Percentiles rank a stretch among this genome's conserved stretches.
Conservation (phyloP, 306 rosid genomes). For the Ziziphus jujuba region DNA sequence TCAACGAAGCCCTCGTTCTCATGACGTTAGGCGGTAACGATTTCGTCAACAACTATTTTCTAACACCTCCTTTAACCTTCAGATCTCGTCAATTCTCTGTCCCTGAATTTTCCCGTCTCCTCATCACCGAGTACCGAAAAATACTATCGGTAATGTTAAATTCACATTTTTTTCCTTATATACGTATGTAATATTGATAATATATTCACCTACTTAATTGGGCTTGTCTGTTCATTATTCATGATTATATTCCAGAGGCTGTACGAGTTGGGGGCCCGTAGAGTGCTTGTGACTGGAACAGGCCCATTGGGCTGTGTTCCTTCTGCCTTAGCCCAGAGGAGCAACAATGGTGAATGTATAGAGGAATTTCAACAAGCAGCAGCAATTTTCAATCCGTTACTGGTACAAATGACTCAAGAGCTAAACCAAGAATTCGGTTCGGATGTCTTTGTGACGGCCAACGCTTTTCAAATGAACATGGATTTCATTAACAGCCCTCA, state of each 20-base stretch:
- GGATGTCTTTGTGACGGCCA: slow-evolving; percentile 41
- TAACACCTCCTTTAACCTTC: slow-evolving; percentile 39
- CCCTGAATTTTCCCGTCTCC: slow-evolving; percentile 40
- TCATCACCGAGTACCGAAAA: slow-evolving; percentile 50
- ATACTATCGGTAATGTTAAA: slow-evolving; percentile 37
- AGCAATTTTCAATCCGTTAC: slow-evolving; percentile 33
- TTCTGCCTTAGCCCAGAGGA: slow-evolving; percentile 42
- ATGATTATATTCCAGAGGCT: slow-evolving; percentile 23
- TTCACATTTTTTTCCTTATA: too few relatives aligned
- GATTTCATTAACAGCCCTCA: slow-evolving; percentile 46
- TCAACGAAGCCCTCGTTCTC: slow-evolving; percentile 41
- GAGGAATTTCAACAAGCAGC: slow-evolving; percentile 44
- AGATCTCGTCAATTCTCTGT: slow-evolving; percentile 58
- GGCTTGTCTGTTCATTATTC: too few relatives aligned
- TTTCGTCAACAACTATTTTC: slow-evolving; percentile 64
- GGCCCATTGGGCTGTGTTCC: slow-evolving; percentile 61
- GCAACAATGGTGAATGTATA: slow-evolving; percentile 48
- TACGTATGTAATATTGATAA: too few relatives aligned
- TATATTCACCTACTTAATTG: too few relatives aligned
- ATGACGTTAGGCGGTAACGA: slow-evolving; percentile 71
- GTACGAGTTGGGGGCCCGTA: slow-evolving; percentile 48
- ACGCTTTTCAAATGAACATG: slow-evolving; percentile 47
- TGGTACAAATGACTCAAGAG: slow-evolving; percentile 28
- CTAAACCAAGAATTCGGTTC: slow-evolving; percentile 38
- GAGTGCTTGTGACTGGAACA: slow-evolving; percentile 55